Evolutionary conservation across 192 early-diverging fungal species (phyloP), one percentile per base, ranked within the genome.

Genomic region (Linnemannia zychae): DNA sequence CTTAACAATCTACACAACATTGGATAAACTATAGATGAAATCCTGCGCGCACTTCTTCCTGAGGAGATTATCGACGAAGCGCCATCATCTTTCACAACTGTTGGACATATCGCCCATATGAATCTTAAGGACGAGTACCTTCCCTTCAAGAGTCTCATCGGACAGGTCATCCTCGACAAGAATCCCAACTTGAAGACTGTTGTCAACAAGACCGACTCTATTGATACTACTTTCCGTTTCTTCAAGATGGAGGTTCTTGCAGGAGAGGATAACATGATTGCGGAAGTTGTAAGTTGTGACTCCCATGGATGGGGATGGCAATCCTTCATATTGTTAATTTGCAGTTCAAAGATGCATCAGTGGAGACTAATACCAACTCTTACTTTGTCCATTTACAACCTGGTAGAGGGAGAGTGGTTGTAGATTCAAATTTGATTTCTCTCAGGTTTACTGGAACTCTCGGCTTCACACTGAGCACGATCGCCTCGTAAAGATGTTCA

Each of bases 391-490:
- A 6, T 44, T 81, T 63, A 7, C 75, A 12, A 20, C 16, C 18
- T 53, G 48, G 4, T 85, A 96, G 95, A 92, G 94, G 71, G 99
- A 99, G 81, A 96, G 96, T 85, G 94, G 93, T 22, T 99, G 98
- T 89, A 90, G 87, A 73, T 99, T 99, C 87, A 87, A 90, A 67
- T 97, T 99, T 75, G 98, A 99, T 76, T 99, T 98, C 82, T 96
- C 98, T 18, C 92, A 95, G 72, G 99, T 99, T 7, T 99, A 99
- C 88, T 99, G 99, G 99, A 99, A 99, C 90, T 98, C 98, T 7
- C 93, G 99, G 16, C 91, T 99, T 69, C 97, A 99, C 77, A 88
- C 91, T 0, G 99, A 99, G 79, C 99, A 99, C 74, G 95, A 97
- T 49, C 94, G 99, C 44, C 81, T 99, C n/a, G 95, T 98, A 33